These are phyloP conservation scores for Cydonia oblonga DNA, from an alignment of 331 rosid genomes.

Conservation along the genomic window DNA sequence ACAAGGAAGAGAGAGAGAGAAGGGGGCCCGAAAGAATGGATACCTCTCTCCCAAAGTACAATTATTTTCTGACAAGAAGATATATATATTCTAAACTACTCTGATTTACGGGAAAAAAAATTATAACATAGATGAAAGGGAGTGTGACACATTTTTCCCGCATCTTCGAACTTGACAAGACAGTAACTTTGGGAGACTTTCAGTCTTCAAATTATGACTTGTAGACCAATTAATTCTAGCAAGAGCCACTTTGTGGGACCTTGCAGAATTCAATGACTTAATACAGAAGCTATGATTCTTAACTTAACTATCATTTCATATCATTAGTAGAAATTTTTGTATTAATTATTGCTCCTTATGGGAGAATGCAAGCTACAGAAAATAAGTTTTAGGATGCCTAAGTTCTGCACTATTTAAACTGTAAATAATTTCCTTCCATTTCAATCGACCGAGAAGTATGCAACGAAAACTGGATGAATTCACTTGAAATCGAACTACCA, in stretches of 20 bases:
- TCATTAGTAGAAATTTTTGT: background rate
- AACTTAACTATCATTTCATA: background rate
- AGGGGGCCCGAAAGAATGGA: background rate
- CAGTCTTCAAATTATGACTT: conserved; percentile 15
- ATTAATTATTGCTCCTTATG: background rate
- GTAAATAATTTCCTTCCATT: conserved; percentile 23
- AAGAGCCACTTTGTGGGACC: conserved; percentile 5
- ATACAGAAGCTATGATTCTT: background rate
- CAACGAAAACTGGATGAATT: conserved; percentile 17
- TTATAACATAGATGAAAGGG: too few species aligned
- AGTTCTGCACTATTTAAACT: conserved; percentile 22
- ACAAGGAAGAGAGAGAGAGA: background rate
- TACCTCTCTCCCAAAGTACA: background rate
- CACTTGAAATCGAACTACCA: conserved; percentile 28
- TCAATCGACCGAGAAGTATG: conserved; percentile 24
- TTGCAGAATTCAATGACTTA: background rate
- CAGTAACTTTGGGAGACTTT: background rate
- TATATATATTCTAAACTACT: too few species aligned
- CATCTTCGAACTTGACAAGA: background rate
- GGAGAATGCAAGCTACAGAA: background rate
- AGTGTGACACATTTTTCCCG: background rate
- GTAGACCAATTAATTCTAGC: background rate
- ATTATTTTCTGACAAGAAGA: background rate
- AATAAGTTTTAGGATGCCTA: background rate
- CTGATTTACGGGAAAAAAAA: too few species aligned